Conservation (phyloP, 441 rosid species). For the Adansonia gregorii region DNA sequence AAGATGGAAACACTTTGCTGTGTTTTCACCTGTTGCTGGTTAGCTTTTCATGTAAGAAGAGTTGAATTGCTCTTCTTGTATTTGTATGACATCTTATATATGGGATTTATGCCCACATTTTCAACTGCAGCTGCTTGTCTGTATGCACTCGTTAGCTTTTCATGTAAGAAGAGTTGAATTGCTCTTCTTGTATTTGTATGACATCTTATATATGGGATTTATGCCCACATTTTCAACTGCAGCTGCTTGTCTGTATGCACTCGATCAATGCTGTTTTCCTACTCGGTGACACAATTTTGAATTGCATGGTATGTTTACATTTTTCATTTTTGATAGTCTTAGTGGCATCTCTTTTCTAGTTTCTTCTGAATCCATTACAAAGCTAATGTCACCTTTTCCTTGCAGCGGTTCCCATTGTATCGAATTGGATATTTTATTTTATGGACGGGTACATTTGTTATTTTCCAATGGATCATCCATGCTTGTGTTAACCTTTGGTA, state of each 20-base stretch:
- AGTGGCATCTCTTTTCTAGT: background rate
- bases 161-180: constrained; percentile 8
- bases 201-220: constrained; percentile 1
- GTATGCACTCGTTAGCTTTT: constrained; percentile 82
- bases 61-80: constrained; percentile 13
- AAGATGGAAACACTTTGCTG: background rate
- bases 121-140: constrained; percentile 59
- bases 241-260: constrained; percentile 75
- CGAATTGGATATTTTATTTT: constrained; percentile 71
- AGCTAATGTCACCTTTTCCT: constrained; percentile 21
- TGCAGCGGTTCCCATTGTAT: constrained; percentile 79
- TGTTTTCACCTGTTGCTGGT: background rate
- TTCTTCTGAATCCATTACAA: constrained; percentile 3
- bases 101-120: constrained; percentile 20
- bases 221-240: constrained; percentile 35
- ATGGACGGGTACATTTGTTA: constrained; percentile 67
- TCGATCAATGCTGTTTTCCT: constrained; percentile 71
- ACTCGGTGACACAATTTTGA: constrained; percentile 66
- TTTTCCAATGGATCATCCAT: constrained; percentile 89
- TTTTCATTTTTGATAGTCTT: background rate
- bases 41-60: background rate
- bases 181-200: constrained; percentile 1
- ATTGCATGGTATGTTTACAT: constrained; percentile 56
- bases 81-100: background rate
- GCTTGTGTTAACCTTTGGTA: constrained; percentile 78